These are phyloP conservation scores for Barnettozyma sucrosica DNA, from an alignment of 805 yeast species.

Conservation along the genomic window DNA sequence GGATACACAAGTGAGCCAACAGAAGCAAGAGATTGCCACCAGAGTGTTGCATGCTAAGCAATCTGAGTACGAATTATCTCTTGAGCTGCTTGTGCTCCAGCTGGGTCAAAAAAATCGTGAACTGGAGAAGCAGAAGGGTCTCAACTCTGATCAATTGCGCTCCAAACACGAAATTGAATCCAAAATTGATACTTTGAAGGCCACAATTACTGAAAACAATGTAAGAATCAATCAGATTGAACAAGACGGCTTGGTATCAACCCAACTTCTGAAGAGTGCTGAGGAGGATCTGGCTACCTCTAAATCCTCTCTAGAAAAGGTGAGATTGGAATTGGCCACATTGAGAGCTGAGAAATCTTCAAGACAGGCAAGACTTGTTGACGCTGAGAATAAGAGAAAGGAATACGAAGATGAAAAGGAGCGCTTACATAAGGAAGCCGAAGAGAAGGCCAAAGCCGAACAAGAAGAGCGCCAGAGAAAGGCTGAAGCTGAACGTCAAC, in stretches of 20 bases:
- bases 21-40: slow-evolving; percentile 20
- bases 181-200: slow-evolving; percentile 16
- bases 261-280: slow-evolving; percentile 10
- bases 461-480: slow-evolving; percentile 7
- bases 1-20: slow-evolving; percentile 19
- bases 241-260: slow-evolving; percentile 9
- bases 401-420: slow-evolving; percentile 18
- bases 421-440: slow-evolving; percentile 11
- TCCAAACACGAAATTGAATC: slow-evolving; percentile 17
- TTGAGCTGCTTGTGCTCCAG: slow-evolving; percentile 22
- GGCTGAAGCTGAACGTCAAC: slow-evolving; percentile 45
- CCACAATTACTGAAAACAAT: slow-evolving; percentile 18
- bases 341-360: slow-evolving; percentile 17
- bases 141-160: slow-evolving; percentile 13
- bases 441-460: slow-evolving; percentile 14
- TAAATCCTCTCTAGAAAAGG: slow-evolving; percentile 12
- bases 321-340: slow-evolving; percentile 20
- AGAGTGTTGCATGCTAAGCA: slow-evolving; percentile 25
- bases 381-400: slow-evolving; percentile 22
- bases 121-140: slow-evolving; percentile 17
- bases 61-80: slow-evolving; percentile 21
- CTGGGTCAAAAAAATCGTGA: slow-evolving; percentile 23
- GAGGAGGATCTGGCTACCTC: slow-evolving; percentile 17
- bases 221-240: slow-evolving; percentile 16
- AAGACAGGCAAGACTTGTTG: slow-evolving; percentile 20